Base-by-base conservation (phyloP, 2,329 filamentous ascomycete genomes). In the Zymoseptoria brevis region DNA sequence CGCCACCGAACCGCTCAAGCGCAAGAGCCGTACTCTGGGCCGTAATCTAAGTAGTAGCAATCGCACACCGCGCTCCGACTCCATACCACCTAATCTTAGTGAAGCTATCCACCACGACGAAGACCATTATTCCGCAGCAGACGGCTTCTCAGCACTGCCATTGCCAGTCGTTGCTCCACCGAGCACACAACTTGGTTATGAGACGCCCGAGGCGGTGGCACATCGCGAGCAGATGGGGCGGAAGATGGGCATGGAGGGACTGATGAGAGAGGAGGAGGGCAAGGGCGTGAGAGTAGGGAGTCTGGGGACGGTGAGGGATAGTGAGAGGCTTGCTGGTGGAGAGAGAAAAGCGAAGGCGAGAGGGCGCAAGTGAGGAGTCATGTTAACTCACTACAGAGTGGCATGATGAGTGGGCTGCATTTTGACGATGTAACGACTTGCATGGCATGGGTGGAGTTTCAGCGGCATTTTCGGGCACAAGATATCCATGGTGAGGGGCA, bases 181-280 rank as follows among this genome's bases (percentile, higher is more conserved):
- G 7, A 67, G 71, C 55, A 73, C 72, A 50, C 71, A 74, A 61
- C 66, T 74, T 19, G 71, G 67, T 0, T 74, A 74, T 54, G 72
- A 73, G 22, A 67, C 64, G 0, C 64, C 66, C 13, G 72, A 72
- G 11, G 67, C 68, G 4, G 69, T 68, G 49, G 65, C 65, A 19
- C 67, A 71, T 56, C 65, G 68, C 19, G 51, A 57, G 35, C 56
- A 69, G 57, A 69, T 73, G 67, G 68, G 66, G 50, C 66, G 69
- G 65, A 66, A 64, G 55, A 69, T 74, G 69, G 70, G 71, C 6
- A 64, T 63, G 24, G 66, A 57, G 51, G 61, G 70, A 54, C 60
- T 54, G 53, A 53, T 63, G 53, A 68, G 68, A 55, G 66, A 67
- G 53, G 59, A 58, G 7, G 54, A 41, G 22, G 68, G 66, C 21